Evolutionary conservation across 129 eudicot genomes (phyloP), one percentile per base, ranked within the genome.

Genomic region (Ambrosia artemisiifolia): DNA sequence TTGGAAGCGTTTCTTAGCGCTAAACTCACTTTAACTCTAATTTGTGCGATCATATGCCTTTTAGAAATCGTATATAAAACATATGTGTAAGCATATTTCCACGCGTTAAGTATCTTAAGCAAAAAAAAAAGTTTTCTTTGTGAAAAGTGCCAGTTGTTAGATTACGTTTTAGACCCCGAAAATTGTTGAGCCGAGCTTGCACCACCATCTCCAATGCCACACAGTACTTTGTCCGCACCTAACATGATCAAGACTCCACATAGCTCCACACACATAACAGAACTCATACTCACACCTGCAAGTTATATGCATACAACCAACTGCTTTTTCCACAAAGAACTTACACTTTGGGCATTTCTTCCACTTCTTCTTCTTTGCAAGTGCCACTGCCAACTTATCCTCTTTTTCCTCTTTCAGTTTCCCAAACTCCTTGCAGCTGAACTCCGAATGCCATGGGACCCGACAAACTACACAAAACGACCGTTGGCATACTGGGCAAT

Each of bases 291-390:
- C 35, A 50, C 91, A 86, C 72, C 87, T 80, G 54, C 91, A 86
- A 46, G 88, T 86, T 12, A 86, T 86, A 62, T 83, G 91, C 50
- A 69, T 13, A 75, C 91, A 86, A 5, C 88, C 91, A 35, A 83
- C 81, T 5, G 63, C 44, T 70, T 80, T 86, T 11, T 86, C 91
- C 32, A 86, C 85, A 60, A 57, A 77, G 30, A 77, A 74, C 70
- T 80, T 86, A 53, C 91, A 86, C 6, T 24, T 77, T 13, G 91
- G 85, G 51, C 91, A 86, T 63, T 71, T 83, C 80, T 36, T 79
- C 91, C 91, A 86, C 3, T 67, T 77, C 34, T 86, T 86, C 85
- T 86, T 80, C 87, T 80, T 86, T 5, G 88, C 91, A 34, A 86
- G 85, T 54, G 48, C 48, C 19, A 71, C 44, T 2, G 80, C 75